A percentile compares a stretch with the other conserved stretches of the same genome.
phyloP scores from a whole-genome alignment of 2,329 filamentous ascomycete genomes.

The Leptoxyphium fumago region DNA sequence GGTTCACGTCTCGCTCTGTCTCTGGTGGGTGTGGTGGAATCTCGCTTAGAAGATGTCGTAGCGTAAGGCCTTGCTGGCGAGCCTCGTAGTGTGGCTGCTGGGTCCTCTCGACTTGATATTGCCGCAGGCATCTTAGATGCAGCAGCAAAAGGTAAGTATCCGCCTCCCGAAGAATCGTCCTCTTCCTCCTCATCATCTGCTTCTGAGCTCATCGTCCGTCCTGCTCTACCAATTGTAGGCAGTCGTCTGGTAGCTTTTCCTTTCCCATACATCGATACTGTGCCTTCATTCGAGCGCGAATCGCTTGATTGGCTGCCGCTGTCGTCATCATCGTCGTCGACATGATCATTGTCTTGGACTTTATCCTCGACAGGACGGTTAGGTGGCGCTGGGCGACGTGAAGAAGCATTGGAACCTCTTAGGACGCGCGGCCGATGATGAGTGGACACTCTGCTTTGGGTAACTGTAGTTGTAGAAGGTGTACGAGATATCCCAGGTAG shows the following conservation, averaged over 20 bases:
- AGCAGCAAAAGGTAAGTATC: slow-evolving; percentile 29
- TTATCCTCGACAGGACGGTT: slow-evolving; percentile 8
- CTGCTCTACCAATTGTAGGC: slow-evolving; percentile 4
- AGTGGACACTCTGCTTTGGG: slow-evolving; percentile 20
- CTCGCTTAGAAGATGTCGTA: neutral
- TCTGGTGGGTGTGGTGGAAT: slow-evolving; percentile 1
- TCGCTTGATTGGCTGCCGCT: neutral
- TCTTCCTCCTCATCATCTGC: slow-evolving; percentile 33
- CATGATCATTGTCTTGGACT: slow-evolving; percentile 12
- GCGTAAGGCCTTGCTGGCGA: neutral
- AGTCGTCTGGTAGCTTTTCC: neutral
- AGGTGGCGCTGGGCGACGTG: slow-evolving; percentile 6
- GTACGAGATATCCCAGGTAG: slow-evolving; percentile 27
- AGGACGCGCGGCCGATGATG: slow-evolving; percentile 10
- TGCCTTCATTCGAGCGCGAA: neutral
- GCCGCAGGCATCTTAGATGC: slow-evolving; percentile 2
- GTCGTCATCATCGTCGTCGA: slow-evolving; percentile 9
- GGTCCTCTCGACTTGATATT: slow-evolving; percentile 11
- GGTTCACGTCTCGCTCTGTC: slow-evolving; percentile 2
- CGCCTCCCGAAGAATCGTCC: slow-evolving; percentile 36
- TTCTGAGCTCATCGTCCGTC: slow-evolving; percentile 14
- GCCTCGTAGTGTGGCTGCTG: slow-evolving; percentile 9
- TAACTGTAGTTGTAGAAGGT: slow-evolving; percentile 34
- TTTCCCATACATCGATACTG: neutral
- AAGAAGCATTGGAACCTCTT: slow-evolving; percentile 24